Evolutionary conservation across 345 rosid genomes (phyloP).

Genomic region (Mercurialis annua): DNA sequence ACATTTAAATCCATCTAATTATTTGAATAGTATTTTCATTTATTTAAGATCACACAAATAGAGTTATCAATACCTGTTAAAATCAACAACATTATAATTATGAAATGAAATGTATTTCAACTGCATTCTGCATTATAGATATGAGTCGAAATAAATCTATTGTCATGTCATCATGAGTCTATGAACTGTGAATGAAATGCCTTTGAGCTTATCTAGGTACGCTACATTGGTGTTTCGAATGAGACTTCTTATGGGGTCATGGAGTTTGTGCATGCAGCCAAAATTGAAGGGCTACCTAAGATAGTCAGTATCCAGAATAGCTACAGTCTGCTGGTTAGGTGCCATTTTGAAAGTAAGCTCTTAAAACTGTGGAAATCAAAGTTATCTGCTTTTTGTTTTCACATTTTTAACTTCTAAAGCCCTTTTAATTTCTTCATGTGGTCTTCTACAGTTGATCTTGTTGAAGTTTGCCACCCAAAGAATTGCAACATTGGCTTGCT

Average conservation of each 20-base stretch:
- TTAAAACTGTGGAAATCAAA: neutral
- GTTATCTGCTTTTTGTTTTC: neutral
- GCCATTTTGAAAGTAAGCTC: slow-evolving; percentile 59
- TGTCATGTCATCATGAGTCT: slow-evolving; percentile 1
- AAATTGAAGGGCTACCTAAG: slow-evolving; percentile 79
- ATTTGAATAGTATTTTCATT: too few relatives aligned
- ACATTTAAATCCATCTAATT: too few relatives aligned
- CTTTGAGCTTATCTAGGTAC: slow-evolving; percentile 47
- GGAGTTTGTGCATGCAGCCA: slow-evolving; percentile 87
- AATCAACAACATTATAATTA: too few relatives aligned
- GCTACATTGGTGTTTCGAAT: slow-evolving; percentile 84
- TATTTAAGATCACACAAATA: too few relatives aligned
- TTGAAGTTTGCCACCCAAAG: slow-evolving; percentile 84
- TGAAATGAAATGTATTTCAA: neutral
- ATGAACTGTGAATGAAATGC: slow-evolving; percentile 1
- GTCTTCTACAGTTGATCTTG: slow-evolving; percentile 68
- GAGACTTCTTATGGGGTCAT: slow-evolving; percentile 92
- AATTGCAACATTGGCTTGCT: slow-evolving; percentile 82
- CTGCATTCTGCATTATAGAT: neutral
- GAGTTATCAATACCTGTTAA: too few relatives aligned
- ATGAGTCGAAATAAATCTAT: neutral
- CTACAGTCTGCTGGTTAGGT: slow-evolving; percentile 73
- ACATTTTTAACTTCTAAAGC: neutral
- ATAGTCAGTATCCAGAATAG: slow-evolving; percentile 86
- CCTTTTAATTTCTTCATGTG: neutral